phyloP scores from a whole-genome alignment of 2,329 filamentous ascomycete species.

The Passalora sequoiae region DNA sequence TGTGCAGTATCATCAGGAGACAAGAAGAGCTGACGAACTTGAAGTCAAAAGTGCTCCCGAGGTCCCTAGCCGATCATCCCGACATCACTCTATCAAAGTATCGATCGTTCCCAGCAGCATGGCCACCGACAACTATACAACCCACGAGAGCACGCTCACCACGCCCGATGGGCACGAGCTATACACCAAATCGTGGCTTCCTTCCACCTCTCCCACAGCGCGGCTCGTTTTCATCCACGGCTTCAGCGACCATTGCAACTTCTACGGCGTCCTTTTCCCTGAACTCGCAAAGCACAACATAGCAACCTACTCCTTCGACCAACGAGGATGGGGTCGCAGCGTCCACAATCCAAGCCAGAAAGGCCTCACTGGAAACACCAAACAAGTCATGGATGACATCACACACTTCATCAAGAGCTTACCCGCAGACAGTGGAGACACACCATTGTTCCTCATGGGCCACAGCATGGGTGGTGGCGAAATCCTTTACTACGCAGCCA shows the following conservation, averaged over 20 bases:
- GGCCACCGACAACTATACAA: constrained; percentile 21
- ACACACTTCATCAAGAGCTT: constrained; percentile 59
- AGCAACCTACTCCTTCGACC: constrained; percentile 72
- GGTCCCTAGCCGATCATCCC: too few species aligned
- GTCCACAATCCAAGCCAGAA: constrained; percentile 57
- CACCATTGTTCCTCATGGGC: constrained; percentile 76
- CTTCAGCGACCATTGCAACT: constrained; percentile 77
- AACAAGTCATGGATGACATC: constrained; percentile 69
- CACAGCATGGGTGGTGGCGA: constrained; percentile 89
- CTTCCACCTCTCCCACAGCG: constrained; percentile 56
- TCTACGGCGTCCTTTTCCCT: constrained; percentile 70
- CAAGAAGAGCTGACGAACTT: too few species aligned
- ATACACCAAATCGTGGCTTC: constrained; percentile 58
- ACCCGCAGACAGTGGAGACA: constrained; percentile 9
- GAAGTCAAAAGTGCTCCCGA: too few species aligned
- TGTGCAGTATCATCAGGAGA: too few species aligned
- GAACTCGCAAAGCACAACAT: constrained; percentile 66
- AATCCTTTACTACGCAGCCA: constrained; percentile 56
- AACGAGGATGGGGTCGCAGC: constrained; percentile 80
- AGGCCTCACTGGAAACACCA: constrained; percentile 67
- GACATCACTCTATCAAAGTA: too few species aligned
- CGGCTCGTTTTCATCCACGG: constrained; percentile 81
- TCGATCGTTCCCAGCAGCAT: constrained; percentile 9
- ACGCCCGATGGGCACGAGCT: constrained; percentile 50
- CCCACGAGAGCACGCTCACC: constrained; percentile 49